Conservation (phyloP, 2,329 filamentous ascomycete species). For the Phialophora chinensis region DNA sequence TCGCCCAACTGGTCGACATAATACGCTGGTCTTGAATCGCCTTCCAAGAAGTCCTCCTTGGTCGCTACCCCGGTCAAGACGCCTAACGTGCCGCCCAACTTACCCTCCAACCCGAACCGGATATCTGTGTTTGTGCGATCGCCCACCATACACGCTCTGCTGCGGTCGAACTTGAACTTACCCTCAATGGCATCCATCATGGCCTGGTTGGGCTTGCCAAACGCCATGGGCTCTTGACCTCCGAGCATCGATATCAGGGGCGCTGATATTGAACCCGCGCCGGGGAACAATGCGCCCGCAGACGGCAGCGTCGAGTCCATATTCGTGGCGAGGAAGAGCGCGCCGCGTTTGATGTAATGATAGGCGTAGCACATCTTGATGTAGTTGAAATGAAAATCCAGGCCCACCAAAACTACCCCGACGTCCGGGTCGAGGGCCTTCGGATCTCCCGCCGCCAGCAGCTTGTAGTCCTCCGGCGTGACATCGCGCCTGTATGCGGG, state of each 20-base stretch:
- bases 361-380: constrained; percentile 84
- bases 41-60: constrained; percentile 83
- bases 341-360: constrained; percentile 81
- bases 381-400: constrained; percentile 96
- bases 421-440: constrained; percentile 83
- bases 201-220: constrained; percentile 95
- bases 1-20: constrained; percentile 88
- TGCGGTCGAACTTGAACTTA: constrained; percentile 86
- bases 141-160: constrained; percentile 91
- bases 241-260: constrained; percentile 75
- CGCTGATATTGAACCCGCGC: constrained; percentile 81
- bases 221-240: constrained; percentile 69
- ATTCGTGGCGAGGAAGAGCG: constrained; percentile 90
- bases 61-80: constrained; percentile 85
- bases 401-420: constrained; percentile 82
- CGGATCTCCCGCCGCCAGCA: constrained; percentile 72
- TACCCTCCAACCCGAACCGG: constrained; percentile 88
- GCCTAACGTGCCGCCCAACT: constrained; percentile 85
- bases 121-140: constrained; percentile 96
- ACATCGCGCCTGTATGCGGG: constrained; percentile 77
- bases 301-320: constrained; percentile 87
- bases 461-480: constrained; percentile 76
- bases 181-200: constrained; percentile 99
- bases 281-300: constrained; percentile 83
- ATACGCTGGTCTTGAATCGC: constrained; percentile 73